Conservation (phyloP, 148 eudicot genomes). For the Bassia scoparia region DNA sequence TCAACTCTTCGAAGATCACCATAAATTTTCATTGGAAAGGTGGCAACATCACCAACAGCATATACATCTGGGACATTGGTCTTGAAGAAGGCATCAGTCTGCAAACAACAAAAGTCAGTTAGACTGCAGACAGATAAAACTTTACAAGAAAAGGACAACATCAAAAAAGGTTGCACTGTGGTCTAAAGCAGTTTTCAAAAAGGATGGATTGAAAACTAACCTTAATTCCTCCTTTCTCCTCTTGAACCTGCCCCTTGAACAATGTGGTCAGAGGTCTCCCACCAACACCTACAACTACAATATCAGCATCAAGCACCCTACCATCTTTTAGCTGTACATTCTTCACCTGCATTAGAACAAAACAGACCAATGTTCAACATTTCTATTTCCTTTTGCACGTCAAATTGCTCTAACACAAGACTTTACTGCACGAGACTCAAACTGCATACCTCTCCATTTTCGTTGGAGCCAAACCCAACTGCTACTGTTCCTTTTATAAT, state of each 20-base stretch:
- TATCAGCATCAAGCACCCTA: constrained; percentile 82
- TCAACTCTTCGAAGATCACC: constrained; percentile 87
- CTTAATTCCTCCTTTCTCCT: constrained; percentile 98
- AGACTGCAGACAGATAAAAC: constrained; percentile 6
- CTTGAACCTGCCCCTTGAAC: constrained; percentile 92
- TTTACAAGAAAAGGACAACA: not conserved
- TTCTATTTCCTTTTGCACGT: not conserved
- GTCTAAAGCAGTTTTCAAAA: not conserved
- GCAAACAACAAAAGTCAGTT: constrained; percentile 28
- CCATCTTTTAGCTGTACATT: constrained; percentile 90
- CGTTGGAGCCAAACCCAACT: constrained; percentile 61
- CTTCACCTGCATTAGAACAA: constrained; percentile 53
- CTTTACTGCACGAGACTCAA: not conserved
- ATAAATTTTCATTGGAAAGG: constrained; percentile 88
- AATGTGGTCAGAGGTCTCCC: constrained; percentile 73
- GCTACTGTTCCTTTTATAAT: constrained; percentile 95
- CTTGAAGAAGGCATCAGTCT: constrained; percentile 93
- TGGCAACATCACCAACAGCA: constrained; percentile 97
- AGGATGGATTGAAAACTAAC: constrained; percentile 27
- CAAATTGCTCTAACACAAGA: not conserved
- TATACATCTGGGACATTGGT: constrained; percentile 80
- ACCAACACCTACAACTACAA: constrained; percentile 97
- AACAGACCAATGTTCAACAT: not conserved
- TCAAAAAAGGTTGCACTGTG: not conserved
- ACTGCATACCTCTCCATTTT: constrained; percentile 64